A percentile compares a stretch with the other conserved stretches of the same genome.
phyloP scores from a whole-genome alignment of 2,329 filamentous ascomycete species.

The Trichocomaceae sp. region DNA sequence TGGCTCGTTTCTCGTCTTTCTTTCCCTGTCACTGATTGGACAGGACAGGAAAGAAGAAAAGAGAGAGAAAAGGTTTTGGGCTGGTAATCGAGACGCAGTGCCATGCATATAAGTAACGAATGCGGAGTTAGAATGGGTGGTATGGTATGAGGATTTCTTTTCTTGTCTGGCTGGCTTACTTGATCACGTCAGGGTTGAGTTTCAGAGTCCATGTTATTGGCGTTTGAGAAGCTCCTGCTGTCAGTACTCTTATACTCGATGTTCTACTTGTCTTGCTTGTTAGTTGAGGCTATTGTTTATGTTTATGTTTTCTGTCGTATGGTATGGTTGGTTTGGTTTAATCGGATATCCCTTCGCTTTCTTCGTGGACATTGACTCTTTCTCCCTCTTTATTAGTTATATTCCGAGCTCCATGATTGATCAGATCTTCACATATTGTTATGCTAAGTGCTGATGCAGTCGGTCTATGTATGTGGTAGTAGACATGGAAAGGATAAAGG shows the following conservation, averaged over 20 bases:
- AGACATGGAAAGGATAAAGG: too few species aligned
- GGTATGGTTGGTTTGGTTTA: conserved; percentile 2
- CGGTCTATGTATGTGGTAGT: too few species aligned
- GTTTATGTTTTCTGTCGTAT: conserved; percentile 16
- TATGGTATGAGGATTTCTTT: conserved; percentile 4
- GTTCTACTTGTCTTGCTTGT: conserved; percentile 7
- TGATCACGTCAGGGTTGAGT: not conserved
- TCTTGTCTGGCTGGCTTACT: not conserved
- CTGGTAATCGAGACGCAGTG: not conserved
- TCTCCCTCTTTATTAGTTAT: not conserved
- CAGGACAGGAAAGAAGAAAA: not conserved
- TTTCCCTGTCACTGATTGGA: not conserved
- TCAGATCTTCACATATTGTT: too few species aligned
- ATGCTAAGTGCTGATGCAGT: too few species aligned
- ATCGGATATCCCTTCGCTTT: conserved; percentile 19
- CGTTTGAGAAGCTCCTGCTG: conserved; percentile 20
- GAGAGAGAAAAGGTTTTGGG: not conserved
- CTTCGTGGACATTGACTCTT: conserved; percentile 14
- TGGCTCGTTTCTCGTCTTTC: not conserved
- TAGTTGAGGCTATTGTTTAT: conserved; percentile 3
- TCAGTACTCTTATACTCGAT: conserved; percentile 13
- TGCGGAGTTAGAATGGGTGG: conserved; percentile 9
- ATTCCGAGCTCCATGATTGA: not conserved
- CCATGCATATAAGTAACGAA: conserved; percentile 13
- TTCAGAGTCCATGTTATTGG: conserved; percentile 2